phyloP scores from a whole-genome alignment of 805 yeast genomes.

The Hanseniaspora singularis region DNA sequence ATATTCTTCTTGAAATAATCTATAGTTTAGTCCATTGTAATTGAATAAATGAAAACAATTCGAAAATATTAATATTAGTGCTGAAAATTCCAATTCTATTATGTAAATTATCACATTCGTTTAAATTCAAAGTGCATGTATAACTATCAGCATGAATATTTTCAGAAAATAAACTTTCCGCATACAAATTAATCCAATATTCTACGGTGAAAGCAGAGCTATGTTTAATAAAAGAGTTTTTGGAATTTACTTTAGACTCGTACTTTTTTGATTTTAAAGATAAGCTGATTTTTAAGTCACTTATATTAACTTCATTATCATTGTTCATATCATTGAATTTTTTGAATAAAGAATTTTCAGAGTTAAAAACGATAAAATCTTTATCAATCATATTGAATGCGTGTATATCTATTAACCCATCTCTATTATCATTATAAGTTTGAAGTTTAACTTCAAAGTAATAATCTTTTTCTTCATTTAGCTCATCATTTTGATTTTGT shows the following conservation, averaged over 20 bases:
- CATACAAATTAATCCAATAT: conserved; percentile 3
- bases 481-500: not conserved
- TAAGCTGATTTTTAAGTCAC: conserved; percentile 4
- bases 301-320: not conserved
- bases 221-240: not conserved
- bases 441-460: conserved; percentile 20
- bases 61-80: not conserved
- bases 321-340: too few species aligned
- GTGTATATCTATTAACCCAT: conserved; percentile 17
- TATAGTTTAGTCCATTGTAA: not conserved
- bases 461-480: not conserved
- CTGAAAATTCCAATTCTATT: not conserved
- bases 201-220: not conserved
- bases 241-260: not conserved
- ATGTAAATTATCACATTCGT: conserved; percentile 4
- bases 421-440: conserved; percentile 18
- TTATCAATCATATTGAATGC: conserved; percentile 17
- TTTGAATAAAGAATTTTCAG: too few species aligned
- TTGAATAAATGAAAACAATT: not conserved
- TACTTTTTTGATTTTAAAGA: not conserved
- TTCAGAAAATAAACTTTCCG: not conserved
- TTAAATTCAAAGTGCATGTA: too few species aligned
- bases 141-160: too few species aligned
- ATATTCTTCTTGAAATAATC: not conserved
- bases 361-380: too few species aligned